phyloP scores from a whole-genome alignment of 78 protist species.

The Capsaspora owczarzaki region DNA sequence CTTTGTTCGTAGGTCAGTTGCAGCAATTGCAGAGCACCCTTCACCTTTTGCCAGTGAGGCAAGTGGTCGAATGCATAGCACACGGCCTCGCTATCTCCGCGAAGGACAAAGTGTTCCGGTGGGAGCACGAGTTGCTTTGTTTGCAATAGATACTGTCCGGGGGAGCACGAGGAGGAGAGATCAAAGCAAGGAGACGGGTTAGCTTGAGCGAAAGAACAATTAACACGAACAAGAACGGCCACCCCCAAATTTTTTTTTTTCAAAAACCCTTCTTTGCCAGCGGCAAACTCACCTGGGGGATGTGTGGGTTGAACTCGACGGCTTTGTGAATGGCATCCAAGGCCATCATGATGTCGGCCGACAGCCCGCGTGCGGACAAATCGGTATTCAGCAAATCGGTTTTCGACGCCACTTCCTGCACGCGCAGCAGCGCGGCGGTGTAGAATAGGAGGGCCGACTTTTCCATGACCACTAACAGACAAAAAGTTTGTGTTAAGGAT shows the following conservation, averaged over 20 bases:
- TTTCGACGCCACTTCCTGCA: not conserved
- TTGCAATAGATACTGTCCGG: conserved; percentile 3
- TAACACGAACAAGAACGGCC: too few relatives aligned
- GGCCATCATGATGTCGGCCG: not conserved
- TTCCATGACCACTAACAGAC: not conserved
- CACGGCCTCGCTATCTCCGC: conserved; percentile 27
- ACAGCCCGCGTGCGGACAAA: not conserved
- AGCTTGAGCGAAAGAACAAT: too few relatives aligned
- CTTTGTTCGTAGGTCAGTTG: not conserved
- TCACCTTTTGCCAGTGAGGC: not conserved
- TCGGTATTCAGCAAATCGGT: too few relatives aligned
- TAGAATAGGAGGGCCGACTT: not conserved
- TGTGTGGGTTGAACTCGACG: conserved; percentile 11
- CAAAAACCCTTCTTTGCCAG: too few relatives aligned
- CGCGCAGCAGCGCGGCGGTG: conserved; percentile 1
- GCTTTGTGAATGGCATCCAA: not conserved
- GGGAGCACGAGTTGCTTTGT: not conserved
- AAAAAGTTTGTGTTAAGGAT: not conserved
- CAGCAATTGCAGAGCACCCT: not conserved
- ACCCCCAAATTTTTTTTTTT: too few relatives aligned
- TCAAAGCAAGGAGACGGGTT: too few relatives aligned
- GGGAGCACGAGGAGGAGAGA: too few relatives aligned
- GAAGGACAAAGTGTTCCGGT: conserved; percentile 15
- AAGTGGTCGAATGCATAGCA: conserved; percentile 14
- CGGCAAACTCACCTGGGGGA: conserved; percentile 1